Evolutionary conservation across 257 asterid species (phyloP).

Genomic region (Fraxinus quadrangulata): DNA sequence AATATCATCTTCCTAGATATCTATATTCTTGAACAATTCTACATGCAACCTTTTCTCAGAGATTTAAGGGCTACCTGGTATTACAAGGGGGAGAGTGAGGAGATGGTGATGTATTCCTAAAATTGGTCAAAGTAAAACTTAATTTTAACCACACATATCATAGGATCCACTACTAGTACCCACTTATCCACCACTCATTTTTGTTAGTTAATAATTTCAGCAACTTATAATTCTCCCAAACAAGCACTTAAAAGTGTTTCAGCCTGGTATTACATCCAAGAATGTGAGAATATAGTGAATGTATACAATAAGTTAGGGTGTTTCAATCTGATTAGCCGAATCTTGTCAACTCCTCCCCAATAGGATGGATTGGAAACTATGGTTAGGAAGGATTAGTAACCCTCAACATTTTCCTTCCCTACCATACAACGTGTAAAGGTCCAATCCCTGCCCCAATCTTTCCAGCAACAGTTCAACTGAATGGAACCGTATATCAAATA

Average conservation of each 20-base stretch:
- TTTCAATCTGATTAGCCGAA: background rate
- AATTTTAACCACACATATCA: too few species aligned
- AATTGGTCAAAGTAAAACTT: background rate
- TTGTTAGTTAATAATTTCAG: too few species aligned
- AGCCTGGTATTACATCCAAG: background rate
- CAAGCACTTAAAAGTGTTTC: background rate
- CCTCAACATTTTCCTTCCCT: background rate
- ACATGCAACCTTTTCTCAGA: background rate
- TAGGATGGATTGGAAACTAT: background rate
- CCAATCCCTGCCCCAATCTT: background rate
- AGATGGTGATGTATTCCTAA: background rate
- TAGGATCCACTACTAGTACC: too few species aligned
- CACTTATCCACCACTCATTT: too few species aligned
- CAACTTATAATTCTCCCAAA: too few species aligned
- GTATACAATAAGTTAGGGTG: background rate
- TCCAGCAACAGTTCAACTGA: background rate
- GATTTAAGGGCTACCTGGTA: background rate
- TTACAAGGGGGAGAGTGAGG: background rate
- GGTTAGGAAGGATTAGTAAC: background rate
- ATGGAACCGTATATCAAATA: background rate
- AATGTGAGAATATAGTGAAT: background rate
- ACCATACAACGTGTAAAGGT: background rate
- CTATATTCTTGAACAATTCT: constrained; percentile 7
- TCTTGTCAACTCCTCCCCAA: background rate
- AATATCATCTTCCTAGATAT: constrained; percentile 11